A percentile compares a stretch with the other conserved stretches of the same genome.
These are phyloP conservation scores for Neoarthrinium moseri DNA, from an alignment of 2,329 filamentous ascomycete species.

Conservation along the genomic window DNA sequence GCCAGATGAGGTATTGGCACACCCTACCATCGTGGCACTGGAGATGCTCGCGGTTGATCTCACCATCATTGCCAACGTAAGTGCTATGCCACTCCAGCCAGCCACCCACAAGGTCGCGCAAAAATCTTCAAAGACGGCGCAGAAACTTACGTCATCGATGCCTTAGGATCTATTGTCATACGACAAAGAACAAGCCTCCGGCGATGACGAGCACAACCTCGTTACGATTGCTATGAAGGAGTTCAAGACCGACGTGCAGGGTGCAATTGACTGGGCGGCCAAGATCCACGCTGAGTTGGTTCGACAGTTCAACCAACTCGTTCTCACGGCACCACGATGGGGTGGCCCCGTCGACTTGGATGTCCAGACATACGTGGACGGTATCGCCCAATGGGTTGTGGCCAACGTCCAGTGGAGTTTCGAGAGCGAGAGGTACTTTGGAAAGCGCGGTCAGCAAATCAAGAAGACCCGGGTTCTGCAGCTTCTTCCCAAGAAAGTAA, in stretches of 20 bases:
- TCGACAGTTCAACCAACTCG: conserved; percentile 14
- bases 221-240: conserved; percentile 24
- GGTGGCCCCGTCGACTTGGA: conserved; percentile 15
- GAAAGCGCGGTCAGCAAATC: conserved; percentile 14
- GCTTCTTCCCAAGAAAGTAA: conserved; percentile 9
- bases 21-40: conserved; percentile 19
- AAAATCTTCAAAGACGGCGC: too few species aligned
- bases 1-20: conserved; percentile 16
- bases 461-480: conserved; percentile 11
- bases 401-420: conserved; percentile 23
- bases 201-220: conserved; percentile 28
- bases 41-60: conserved; percentile 19
- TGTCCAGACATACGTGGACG: conserved; percentile 14
- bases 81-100: not conserved
- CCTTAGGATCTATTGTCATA: conserved; percentile 27
- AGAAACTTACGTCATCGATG: not conserved
- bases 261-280: conserved; percentile 11
- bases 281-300: conserved; percentile 6
- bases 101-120: not conserved
- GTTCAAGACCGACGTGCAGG: conserved; percentile 10
- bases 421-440: conserved; percentile 21
- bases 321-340: conserved; percentile 12
- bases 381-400: conserved; percentile 20
- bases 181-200: conserved; percentile 24
- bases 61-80: conserved; percentile 24